Base-by-base conservation (phyloP, 805 yeast genomes). In the Candida ipomoeae region DNA sequence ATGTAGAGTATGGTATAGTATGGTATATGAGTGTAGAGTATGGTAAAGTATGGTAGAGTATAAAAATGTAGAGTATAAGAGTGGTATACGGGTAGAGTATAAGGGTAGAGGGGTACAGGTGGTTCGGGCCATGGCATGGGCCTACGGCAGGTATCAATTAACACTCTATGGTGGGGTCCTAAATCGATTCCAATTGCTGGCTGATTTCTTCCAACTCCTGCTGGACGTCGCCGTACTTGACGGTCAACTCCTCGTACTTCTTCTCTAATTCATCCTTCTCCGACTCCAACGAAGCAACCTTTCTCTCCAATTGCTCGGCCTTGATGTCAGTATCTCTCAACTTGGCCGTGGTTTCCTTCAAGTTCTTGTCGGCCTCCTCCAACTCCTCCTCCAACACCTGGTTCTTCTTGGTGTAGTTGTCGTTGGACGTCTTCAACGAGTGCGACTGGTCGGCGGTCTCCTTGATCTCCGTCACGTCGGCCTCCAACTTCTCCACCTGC, bases 171-270 rank as follows among this genome's bases (percentile, higher is more conserved):
- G 45, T 44, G 40, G 23, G 38, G 41, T 47, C 53, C 69, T 73
- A 80, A 66, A 80, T 73, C 60, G 82, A 82, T 75, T 94, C 98
- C 73, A 94, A 85, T 77, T 95, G 97, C 69, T 90, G 89, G 70
- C 90, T 85, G 77, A 94, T 91, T 76, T 91, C 97, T 63, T 94
- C 98, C 77, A 94, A 82, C 75, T 94, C 99, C 60, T 87, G 82
- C 80, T 89, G 87, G 58, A 96, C 92, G 59, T 83, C 79, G 67
- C 78, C 77, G 81, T 89, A 85, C 75, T 91, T 85, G 66, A 79
- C 84, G 60, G 85, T 78, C 70, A 92, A 76, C 67, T 89, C 96
- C 77, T 92, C 98, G 65, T 78, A 86, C 75, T 89, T 90, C 77
- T 81, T 80, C 78, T 94, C 67, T 81, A 87, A 80, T 56, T 85